Base-by-base conservation (phyloP, 1,284 basidiomycete genomes). In the Ustilago hordei region DNA sequence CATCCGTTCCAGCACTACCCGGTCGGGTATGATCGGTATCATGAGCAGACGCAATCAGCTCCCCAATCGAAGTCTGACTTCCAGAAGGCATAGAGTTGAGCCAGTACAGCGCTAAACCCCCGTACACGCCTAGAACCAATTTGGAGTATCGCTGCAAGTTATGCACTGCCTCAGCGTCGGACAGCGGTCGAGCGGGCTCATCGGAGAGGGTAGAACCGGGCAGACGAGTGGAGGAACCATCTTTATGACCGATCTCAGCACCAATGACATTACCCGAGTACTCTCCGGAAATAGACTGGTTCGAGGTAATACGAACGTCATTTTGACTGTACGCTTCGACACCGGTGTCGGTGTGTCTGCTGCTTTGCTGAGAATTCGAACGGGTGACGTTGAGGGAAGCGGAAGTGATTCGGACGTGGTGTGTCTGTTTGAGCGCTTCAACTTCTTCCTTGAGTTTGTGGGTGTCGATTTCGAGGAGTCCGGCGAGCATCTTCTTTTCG, bases 71-170 rank as follows among this genome's bases (percentile, higher is more conserved):
- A 1, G 39, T 53, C n/a, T 64, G 54, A 13, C 50, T 47, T 2
- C 41, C 58, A 11, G 48, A 12, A 8, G 81, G 81, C 56, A 82
- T 67, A 3, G 61, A 67, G 47, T 81, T 77, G n/a, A 82, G 59
- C 79, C 80, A 82, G 38, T 77, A 76, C 13, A 82, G 62, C 0
- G 80, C 81, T 35, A 80, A 58, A 7, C 82, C 82, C 4, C 82
- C 82, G 45, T 84, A 84, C 6, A 81, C 78, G 41, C 79, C 82
- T 4, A 84, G 64, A 12, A 84, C 81, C 43, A 84, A 70, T 55
- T 77, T 77, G 1, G 81, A 80, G 61, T 84, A 82, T 19, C 78
- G 68, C 35, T 75, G 75, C 39, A 83, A 55, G 17, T 78, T 75
- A 19, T 69, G 72, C 9, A 83, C 56, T 3, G 81, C 81, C 52